Conservation (phyloP, 2,329 filamentous ascomycete genomes). For the Daldinia sp. region DNA sequence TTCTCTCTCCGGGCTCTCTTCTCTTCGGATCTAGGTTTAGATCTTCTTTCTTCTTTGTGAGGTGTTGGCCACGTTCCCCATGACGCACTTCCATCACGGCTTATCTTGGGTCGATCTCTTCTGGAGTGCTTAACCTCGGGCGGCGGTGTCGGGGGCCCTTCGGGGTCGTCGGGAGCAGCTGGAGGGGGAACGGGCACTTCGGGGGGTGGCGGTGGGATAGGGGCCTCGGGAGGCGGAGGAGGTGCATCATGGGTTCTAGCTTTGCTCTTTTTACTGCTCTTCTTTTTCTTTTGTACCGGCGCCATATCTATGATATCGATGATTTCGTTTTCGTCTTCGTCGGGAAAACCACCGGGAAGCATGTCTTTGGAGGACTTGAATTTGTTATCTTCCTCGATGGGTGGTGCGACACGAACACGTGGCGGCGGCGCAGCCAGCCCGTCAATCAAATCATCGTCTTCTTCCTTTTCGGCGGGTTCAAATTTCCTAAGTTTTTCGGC, state of each 20-base stretch:
- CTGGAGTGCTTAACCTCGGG: conserved; percentile 68
- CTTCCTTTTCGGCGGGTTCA: conserved; percentile 54
- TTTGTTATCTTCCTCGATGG: conserved; percentile 52
- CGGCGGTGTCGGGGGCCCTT: conserved; percentile 59
- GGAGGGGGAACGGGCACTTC: conserved; percentile 56
- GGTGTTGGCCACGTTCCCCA: conserved; percentile 79
- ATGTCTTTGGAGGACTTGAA: conserved; percentile 49
- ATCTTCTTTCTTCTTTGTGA: conserved; percentile 64
- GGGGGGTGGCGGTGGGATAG: conserved; percentile 32
- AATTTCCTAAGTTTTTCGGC: conserved; percentile 66
- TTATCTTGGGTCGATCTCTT: conserved; percentile 81
- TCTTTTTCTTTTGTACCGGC: conserved; percentile 53
- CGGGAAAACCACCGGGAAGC: conserved; percentile 46
- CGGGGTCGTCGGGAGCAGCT: conserved; percentile 57
- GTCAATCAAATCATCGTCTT: conserved; percentile 47
- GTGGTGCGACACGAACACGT: conserved; percentile 44
- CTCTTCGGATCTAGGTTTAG: conserved; percentile 73
- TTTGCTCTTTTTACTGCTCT: conserved; percentile 53
- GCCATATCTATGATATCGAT: conserved; percentile 62
- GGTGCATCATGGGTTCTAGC: conserved; percentile 44
- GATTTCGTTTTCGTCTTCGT: conserved; percentile 52
- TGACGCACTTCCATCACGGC: conserved; percentile 71
- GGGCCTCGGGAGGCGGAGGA: conserved; percentile 42
- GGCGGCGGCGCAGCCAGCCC: conserved; percentile 51
- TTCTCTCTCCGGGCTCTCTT: conserved; percentile 65